Percentiles rank a stretch among this genome's conserved stretches.
Conservation (phyloP, 257 asterid species). For the Solanum arcanum region DNA sequence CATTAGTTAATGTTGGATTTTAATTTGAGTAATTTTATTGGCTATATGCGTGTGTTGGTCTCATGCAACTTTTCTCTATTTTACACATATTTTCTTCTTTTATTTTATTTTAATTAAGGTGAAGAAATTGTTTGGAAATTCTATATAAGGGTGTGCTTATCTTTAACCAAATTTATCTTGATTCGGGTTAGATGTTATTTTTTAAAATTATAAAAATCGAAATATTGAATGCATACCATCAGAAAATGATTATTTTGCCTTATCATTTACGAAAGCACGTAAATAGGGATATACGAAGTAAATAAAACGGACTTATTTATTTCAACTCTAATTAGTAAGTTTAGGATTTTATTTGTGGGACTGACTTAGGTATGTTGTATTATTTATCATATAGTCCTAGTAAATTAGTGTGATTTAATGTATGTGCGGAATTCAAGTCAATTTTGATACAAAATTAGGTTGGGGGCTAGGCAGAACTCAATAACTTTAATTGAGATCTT, state of each 20-base stretch:
- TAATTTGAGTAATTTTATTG: background rate
- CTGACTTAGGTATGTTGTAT: background rate
- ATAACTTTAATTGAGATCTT: background rate
- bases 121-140: background rate
- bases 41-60: background rate
- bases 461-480: background rate
- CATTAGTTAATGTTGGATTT: background rate
- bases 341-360: background rate
- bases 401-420: background rate
- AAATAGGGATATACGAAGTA: background rate
- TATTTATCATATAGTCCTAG: background rate
- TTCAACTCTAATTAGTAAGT: background rate
- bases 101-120: background rate
- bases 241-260: background rate
- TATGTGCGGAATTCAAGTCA: background rate
- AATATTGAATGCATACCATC: background rate
- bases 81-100: background rate
- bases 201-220: background rate
- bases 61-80: background rate
- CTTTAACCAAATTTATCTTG: background rate
- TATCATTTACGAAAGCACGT: background rate
- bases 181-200: background rate
- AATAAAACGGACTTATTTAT: background rate
- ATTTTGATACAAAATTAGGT: background rate
- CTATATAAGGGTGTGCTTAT: background rate